Conservation (phyloP, 805 yeast genomes). For the Millerozyma miso region DNA sequence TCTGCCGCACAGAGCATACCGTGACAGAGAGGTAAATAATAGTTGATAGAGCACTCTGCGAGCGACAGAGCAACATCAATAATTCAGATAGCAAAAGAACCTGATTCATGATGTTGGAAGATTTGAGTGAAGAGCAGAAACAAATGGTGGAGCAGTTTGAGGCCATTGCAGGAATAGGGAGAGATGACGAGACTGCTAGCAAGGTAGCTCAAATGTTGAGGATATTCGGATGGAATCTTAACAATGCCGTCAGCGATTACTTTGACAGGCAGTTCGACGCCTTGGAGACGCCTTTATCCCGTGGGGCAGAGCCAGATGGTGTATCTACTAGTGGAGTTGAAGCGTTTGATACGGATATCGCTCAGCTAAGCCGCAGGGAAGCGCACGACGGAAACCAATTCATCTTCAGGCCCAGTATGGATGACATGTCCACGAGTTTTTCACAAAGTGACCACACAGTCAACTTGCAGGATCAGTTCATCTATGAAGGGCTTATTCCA, state of each 20-base stretch:
- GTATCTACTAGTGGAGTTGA: slow-evolving; percentile 9
- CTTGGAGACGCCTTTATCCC: slow-evolving; percentile 7
- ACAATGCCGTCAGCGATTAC: slow-evolving; percentile 55
- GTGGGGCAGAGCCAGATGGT: slow-evolving; percentile 3
- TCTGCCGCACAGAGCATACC: too few species aligned
- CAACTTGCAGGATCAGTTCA: slow-evolving; percentile 8
- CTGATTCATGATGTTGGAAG: slow-evolving; percentile 2
- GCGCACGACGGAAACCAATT: slow-evolving; percentile 4
- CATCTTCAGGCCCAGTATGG: slow-evolving; percentile 7
- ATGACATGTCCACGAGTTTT: slow-evolving; percentile 1
- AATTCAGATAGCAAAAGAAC: too few species aligned
- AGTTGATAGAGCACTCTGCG: too few species aligned
- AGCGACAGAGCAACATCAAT: too few species aligned
- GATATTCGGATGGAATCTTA: slow-evolving; percentile 57
- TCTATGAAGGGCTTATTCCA: slow-evolving; percentile 27
- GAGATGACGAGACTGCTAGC: slow-evolving; percentile 42
- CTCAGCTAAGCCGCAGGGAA: background rate
- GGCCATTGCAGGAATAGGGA: slow-evolving; percentile 15
- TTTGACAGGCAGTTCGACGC: slow-evolving; percentile 48
- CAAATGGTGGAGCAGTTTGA: slow-evolving; percentile 12
- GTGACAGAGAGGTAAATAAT: too few species aligned
- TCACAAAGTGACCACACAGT: slow-evolving; percentile 3
- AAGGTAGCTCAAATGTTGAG: slow-evolving; percentile 31
- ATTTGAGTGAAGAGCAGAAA: slow-evolving; percentile 5
- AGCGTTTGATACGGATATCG: slow-evolving; percentile 17